Percentiles rank a stretch among this genome's conserved stretches.
Evolutionary conservation across 228 moss, liverwort and hornwort species (phyloP).

Genomic region (Sphagnum fallax): DNA sequence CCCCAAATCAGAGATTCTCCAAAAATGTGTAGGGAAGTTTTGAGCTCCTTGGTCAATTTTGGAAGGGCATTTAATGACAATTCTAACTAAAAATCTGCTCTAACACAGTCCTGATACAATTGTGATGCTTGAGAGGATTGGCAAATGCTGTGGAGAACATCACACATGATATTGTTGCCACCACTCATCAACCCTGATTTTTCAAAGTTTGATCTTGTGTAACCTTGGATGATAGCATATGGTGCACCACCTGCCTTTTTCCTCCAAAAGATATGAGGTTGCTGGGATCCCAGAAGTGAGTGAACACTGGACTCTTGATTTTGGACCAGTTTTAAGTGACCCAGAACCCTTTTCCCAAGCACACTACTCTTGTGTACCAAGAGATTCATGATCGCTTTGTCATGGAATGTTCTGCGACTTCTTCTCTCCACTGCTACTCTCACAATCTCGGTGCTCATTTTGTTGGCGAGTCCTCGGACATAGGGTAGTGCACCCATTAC

Average conservation of each 20-base stretch:
- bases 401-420: slow-evolving; percentile 43
- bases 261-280: slow-evolving; percentile 50
- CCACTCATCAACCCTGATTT: slow-evolving; percentile 3
- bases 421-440: slow-evolving; percentile 50
- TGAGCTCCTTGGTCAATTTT: too few species aligned
- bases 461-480: slow-evolving; percentile 45
- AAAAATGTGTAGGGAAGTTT: too few species aligned
- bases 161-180: slow-evolving; percentile 8
- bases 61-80: too few species aligned
- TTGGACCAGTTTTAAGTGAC: slow-evolving; percentile 31
- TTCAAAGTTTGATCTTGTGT: slow-evolving; percentile 2
- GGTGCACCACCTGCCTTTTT: slow-evolving; percentile 8
- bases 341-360: slow-evolving; percentile 41
- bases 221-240: slow-evolving; percentile 36
- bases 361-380: slow-evolving; percentile 65
- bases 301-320: slow-evolving; percentile 54
- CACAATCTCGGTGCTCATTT: slow-evolving; percentile 63
- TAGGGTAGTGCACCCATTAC: slow-evolving; percentile 47
- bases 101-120: slow-evolving; percentile 30
- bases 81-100: background rate
- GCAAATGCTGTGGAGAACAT: slow-evolving; percentile 24
- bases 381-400: slow-evolving; percentile 63
- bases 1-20: too few species aligned
- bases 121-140: slow-evolving; percentile 21
- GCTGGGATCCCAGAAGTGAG: slow-evolving; percentile 42